phyloP scores from a whole-genome alignment of 129 eudicot genomes.

The Logfia minima region DNA sequence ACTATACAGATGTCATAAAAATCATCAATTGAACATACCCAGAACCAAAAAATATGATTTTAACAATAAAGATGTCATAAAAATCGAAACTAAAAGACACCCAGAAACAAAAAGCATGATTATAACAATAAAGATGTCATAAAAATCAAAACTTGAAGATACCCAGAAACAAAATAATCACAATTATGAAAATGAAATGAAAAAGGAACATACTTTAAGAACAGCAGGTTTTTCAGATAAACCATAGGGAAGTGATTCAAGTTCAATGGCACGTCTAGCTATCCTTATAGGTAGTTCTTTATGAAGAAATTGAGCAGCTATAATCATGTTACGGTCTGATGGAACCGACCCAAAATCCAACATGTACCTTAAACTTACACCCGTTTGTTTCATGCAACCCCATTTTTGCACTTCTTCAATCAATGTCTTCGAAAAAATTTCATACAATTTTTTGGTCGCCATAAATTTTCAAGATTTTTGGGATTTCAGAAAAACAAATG shows the following conservation, averaged over 20 bases:
- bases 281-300: slow-evolving; percentile 89
- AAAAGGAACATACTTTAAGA: slow-evolving; percentile 47
- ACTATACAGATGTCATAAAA: not conserved
- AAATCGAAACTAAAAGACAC: not conserved
- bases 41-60: not conserved
- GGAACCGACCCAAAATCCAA: slow-evolving; percentile 89
- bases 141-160: not conserved
- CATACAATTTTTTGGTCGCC: slow-evolving; percentile 62
- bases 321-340: slow-evolving; percentile 57
- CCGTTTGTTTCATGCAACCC: slow-evolving; percentile 84
- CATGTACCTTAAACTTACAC: slow-evolving; percentile 87
- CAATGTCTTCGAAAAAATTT: slow-evolving; percentile 47
- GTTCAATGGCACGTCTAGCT: slow-evolving; percentile 82
- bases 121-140: not conserved
- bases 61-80: not conserved
- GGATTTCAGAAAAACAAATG: not conserved
- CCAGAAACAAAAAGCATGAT: not conserved
- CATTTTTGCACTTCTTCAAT: slow-evolving; percentile 71
- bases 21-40: not conserved
- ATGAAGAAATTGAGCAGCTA: slow-evolving; percentile 85
- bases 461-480: slow-evolving; percentile 24
- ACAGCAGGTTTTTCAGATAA: slow-evolving; percentile 80
- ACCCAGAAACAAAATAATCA: not conserved
- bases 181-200: not conserved
- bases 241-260: slow-evolving; percentile 79